Evolutionary conservation across 1,284 basidiomycete species (phyloP).

Genomic region (Xerocomus alliaceus): DNA sequence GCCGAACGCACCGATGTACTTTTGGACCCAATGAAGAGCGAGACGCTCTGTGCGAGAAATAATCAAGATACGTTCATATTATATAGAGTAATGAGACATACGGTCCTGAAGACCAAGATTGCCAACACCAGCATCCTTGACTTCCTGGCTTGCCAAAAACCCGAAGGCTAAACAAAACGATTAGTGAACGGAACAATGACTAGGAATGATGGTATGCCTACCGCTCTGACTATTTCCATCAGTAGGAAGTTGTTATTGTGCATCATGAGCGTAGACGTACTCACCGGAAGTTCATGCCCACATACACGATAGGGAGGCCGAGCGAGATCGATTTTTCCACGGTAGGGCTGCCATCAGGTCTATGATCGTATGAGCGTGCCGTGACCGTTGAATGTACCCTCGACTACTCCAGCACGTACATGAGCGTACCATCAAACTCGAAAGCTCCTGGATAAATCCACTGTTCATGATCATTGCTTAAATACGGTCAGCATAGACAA

Average conservation of each 20-base stretch:
- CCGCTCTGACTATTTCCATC: not conserved
- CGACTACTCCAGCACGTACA: constrained; percentile 8
- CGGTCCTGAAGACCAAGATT: constrained; percentile 63
- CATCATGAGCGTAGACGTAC: not conserved
- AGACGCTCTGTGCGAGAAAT: constrained; percentile 38
- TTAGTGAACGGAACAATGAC: not conserved
- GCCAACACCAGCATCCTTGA: constrained; percentile 54
- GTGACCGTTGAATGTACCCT: not conserved
- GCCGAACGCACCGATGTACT: constrained; percentile 51
- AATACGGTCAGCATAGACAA: too few relatives aligned
- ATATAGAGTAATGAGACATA: constrained; percentile 34
- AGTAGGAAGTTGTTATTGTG: not conserved
- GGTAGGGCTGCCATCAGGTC: constrained; percentile 31
- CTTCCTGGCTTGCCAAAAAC: constrained; percentile 57
- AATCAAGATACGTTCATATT: not conserved
- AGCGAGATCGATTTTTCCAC: constrained; percentile 34
- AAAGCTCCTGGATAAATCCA: constrained; percentile 41
- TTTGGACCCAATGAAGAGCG: constrained; percentile 55
- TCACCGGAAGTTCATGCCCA: constrained; percentile 46
- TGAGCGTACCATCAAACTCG: constrained; percentile 38
- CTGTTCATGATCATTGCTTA: constrained; percentile 1
- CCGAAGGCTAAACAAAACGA: constrained; percentile 46
- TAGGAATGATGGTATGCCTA: not conserved
- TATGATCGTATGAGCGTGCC: not conserved
- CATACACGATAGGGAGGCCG: constrained; percentile 40